Base-by-base conservation (phyloP, 139 green algal species). In the Penium margaritaceum region DNA sequence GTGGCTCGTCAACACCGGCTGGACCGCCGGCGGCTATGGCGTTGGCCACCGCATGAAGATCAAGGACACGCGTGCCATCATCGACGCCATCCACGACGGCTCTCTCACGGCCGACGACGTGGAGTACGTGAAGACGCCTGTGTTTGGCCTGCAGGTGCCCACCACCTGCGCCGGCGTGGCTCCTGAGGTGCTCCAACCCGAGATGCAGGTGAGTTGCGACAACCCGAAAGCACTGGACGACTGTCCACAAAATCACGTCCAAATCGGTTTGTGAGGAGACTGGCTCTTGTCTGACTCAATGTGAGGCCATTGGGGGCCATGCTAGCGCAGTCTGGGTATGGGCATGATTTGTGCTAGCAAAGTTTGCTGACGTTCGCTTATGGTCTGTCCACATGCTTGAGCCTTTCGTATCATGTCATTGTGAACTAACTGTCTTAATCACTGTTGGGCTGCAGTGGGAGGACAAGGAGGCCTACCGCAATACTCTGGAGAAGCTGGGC, bases 1-100 rank as follows among this genome's bases (percentile, higher is more conserved):
- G n/a, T 89, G 84, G 84, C 85, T 97, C 27, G 90, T 97, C 77
- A 97, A 97, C 88, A 97, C 91, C 7, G 91, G 90, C 46, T 89
- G 84, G 84, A 86, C 76, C 6, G 84, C 81, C 29, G 84, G 84
- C 9, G 68, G 71, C 21, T 78, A 78, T 24, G 91, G 91, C 66
- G 86, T 91, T n/a, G 92, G 91, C 34, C 78, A 83, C 60, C 86
- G 91, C 76, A 96, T 97, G 70, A 93, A 89, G 75, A 83, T 98
- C 27, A 87, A 86, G 70, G 76, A 95, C 85, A 98, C 93, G 12
- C 88, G 93, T 33, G 88, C 91, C 51, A 98, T 98, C 67, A 88
- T 98, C 46, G 87, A 97, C 67, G 92, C 94, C 62, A 97, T 97
- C 69, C 94, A 96, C 84, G 35, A 41, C 54, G 93, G 93, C 4